Percentiles rank a stretch among this genome's conserved stretches.
Evolutionary conservation across 768 basidiomycete genomes (phyloP).

Genomic region (Xerocomellus amylosporus): DNA sequence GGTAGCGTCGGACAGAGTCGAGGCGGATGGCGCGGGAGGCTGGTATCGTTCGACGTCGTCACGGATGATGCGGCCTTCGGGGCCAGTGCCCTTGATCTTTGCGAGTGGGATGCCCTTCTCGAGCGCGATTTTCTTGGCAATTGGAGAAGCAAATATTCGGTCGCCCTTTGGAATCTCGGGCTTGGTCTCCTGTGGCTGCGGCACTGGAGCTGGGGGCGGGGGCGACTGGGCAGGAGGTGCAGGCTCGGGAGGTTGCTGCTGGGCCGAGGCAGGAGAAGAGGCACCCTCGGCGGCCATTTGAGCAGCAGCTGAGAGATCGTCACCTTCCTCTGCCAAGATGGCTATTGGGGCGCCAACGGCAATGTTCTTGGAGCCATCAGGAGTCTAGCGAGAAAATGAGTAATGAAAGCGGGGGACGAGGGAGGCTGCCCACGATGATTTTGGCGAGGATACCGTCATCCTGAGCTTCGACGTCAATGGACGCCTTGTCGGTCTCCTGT

Average conservation of each 20-base stretch:
- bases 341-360: constrained; percentile 87
- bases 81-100: constrained; percentile 90
- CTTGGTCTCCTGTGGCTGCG: constrained; percentile 43
- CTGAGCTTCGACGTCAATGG: constrained; percentile 98
- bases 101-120: constrained; percentile 90
- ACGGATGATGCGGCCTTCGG: constrained; percentile 89
- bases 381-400: constrained; percentile 45
- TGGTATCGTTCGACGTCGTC: constrained; percentile 93
- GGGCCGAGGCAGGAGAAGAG: constrained; percentile 36
- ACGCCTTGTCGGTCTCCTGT: constrained; percentile 99
- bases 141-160: constrained; percentile 90
- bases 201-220: constrained; percentile 34
- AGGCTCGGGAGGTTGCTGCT: constrained; percentile 42
- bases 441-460: constrained; percentile 96
- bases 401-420: neutral
- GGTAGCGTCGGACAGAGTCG: constrained; percentile 43
- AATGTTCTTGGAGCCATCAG: constrained; percentile 85
- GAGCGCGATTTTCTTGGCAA: constrained; percentile 95
- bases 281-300: constrained; percentile 66
- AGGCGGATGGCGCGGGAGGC: constrained; percentile 43
- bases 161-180: constrained; percentile 62
- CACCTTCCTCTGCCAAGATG: constrained; percentile 91
- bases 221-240: constrained; percentile 38
- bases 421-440: constrained; percentile 71
- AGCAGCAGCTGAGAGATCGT: constrained; percentile 82